A percentile compares a stretch with the other conserved stretches of the same genome.
Conservation (phyloP, 2,329 filamentous ascomycete genomes). For the Exophiala mesophila region DNA sequence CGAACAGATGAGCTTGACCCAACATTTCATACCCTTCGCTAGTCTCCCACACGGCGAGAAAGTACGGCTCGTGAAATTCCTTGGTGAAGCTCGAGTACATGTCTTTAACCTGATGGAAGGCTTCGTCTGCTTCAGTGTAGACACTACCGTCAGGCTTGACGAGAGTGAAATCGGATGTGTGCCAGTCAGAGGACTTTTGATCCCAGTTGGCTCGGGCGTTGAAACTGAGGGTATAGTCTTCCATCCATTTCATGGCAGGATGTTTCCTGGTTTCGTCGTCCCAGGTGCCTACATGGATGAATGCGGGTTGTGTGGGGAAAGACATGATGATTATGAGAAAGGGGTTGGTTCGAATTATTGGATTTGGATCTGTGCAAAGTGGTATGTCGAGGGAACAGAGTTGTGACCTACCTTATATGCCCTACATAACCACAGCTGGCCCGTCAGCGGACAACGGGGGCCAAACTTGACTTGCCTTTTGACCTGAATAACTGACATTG, state of each 20-base stretch:
- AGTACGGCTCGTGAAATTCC: slow-evolving; percentile 22
- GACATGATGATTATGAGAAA: no score
- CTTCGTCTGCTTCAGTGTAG: slow-evolving; percentile 8
- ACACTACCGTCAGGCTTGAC: slow-evolving; percentile 18
- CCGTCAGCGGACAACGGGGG: no score
- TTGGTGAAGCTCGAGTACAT: slow-evolving; percentile 19
- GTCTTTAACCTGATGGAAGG: slow-evolving; percentile 11
- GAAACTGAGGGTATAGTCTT: slow-evolving; percentile 19
- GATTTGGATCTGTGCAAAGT: no score
- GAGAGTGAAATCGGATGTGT: slow-evolving; percentile 14
- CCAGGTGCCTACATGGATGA: slow-evolving; percentile 20
- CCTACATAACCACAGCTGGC: no score
- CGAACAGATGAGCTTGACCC: slow-evolving; percentile 19
- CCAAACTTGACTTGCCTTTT: no score
- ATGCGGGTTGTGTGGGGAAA: slow-evolving; percentile 17
- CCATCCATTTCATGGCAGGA: slow-evolving; percentile 26
- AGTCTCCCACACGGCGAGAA: slow-evolving; percentile 17
- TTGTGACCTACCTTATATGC: no score
- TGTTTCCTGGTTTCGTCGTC: slow-evolving; percentile 21
- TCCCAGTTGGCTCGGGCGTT: slow-evolving; percentile 15
- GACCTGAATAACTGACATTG: no score
- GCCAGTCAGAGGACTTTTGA: slow-evolving; percentile 13
- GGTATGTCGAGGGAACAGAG: no score
- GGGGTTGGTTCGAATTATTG: no score
- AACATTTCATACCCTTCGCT: slow-evolving; percentile 19